A percentile compares a stretch with the other conserved stretches of the same genome.
Evolutionary conservation across 192 early-diverging fungal genomes (phyloP).

Genomic region (Obelidium mucronatum): DNA sequence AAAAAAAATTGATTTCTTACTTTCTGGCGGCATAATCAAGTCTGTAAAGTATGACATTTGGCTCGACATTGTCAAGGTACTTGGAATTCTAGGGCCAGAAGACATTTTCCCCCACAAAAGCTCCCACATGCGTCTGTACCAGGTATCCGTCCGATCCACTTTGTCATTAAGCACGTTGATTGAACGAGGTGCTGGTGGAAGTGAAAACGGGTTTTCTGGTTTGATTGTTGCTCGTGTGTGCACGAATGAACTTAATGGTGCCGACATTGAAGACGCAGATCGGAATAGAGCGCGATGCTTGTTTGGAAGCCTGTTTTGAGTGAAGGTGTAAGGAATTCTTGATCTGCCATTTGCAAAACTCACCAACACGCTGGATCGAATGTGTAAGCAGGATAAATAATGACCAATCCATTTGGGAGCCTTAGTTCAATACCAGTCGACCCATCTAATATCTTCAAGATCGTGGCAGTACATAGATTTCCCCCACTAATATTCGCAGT

Average conservation of each 20-base stretch:
- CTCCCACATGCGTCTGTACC: conserved; percentile 41
- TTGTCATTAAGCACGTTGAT: conserved; percentile 58
- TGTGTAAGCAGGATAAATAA: conserved; percentile 56
- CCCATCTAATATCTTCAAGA: conserved; percentile 79
- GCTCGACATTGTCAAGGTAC: conserved; percentile 53
- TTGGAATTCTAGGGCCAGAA: conserved; percentile 43
- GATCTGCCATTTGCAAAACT: neutral
- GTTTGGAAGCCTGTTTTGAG: conserved; percentile 68
- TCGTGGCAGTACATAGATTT: conserved; percentile 80
- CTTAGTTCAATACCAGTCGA: conserved; percentile 60
- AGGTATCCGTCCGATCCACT: conserved; percentile 48
- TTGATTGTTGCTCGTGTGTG: conserved; percentile 73
- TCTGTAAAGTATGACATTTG: conserved; percentile 83
- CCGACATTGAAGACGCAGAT: conserved; percentile 60
- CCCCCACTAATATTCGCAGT: too few species aligned
- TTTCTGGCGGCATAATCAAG: conserved; percentile 79
- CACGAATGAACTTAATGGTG: conserved; percentile 49
- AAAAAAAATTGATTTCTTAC: conserved; percentile 33
- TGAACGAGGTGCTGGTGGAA: conserved; percentile 54
- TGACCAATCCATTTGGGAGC: conserved; percentile 75
- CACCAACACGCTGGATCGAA: conserved; percentile 93
- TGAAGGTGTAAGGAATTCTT: neutral
- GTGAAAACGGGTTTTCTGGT: conserved; percentile 69
- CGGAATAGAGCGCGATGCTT: conserved; percentile 66
- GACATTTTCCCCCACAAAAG: conserved; percentile 34